phyloP scores from a whole-genome alignment of 2,329 filamentous ascomycete genomes.

The Hypoxylon rubiginosum region DNA sequence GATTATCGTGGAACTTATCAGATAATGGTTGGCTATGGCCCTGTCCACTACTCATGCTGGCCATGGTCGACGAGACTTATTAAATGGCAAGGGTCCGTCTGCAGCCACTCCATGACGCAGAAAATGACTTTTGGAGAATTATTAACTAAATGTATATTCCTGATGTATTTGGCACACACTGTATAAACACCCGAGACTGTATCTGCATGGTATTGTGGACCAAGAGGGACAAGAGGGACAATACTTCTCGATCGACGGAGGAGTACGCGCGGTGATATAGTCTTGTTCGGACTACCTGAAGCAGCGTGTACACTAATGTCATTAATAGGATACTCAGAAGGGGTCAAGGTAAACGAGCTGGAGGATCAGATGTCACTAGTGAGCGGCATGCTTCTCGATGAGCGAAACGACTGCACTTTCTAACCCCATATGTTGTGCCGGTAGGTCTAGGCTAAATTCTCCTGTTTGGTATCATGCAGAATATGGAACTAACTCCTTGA shows the following conservation, averaged over 20 bases:
- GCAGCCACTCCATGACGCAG: background rate
- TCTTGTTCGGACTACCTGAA: background rate
- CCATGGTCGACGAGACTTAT: background rate
- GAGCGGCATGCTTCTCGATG: background rate
- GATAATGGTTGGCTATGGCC: background rate
- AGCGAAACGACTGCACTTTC: background rate
- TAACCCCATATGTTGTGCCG: background rate
- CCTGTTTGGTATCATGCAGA: background rate
- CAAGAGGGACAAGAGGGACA: background rate
- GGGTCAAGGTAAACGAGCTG: background rate
- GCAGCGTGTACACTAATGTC: background rate
- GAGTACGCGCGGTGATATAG: background rate
- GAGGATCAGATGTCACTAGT: background rate
- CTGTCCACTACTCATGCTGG: background rate
- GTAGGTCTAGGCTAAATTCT: background rate
- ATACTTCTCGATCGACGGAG: background rate
- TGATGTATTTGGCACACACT: background rate
- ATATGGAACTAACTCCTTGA: background rate
- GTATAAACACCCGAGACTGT: background rate
- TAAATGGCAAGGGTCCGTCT: background rate
- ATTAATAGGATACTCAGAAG: background rate
- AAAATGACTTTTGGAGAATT: background rate
- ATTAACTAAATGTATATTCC: background rate
- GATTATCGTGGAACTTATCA: slow-evolving; percentile 1
- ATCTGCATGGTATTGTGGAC: background rate